Evolutionary conservation across 2,329 filamentous ascomycete genomes (phyloP), one percentile per base, ranked within the genome.

Genomic region (Penicillium sp.): DNA sequence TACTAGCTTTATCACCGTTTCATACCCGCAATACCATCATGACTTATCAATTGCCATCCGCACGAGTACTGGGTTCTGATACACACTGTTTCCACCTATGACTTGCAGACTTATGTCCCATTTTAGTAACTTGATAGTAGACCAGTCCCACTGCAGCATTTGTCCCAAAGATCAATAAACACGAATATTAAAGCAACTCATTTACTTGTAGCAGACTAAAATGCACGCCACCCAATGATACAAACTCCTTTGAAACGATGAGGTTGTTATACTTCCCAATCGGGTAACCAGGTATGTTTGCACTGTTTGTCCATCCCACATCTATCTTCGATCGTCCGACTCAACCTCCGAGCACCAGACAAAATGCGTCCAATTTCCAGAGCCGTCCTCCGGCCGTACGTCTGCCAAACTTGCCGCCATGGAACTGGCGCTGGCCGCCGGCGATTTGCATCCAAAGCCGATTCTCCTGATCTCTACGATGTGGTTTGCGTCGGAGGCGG

Each of bases 401-500:
- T 77, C 45, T 77, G 76, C 58, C 65, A 68, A 10, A 74, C 74
- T 45, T 78, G 76, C 55, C 66, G 69, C 29, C 65, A 64, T 48
- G 67, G 64, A 32, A 52, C 61, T 34, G 61, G 59, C 27, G 55
- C 62, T 16, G 53, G 60, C 14, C 61, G 65, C 38, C 68, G 74
- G 49, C 62, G 57, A 45, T 74, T 75, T 46, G 67, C 65, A 2
- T 72, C 73, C 22, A 68, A 68, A 44, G 31, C 74, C 10, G 65
- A 68, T 13, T 56, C 70, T 48, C 85, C 86, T 10, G 90, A 95
- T 61, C 86, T 96, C 66, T 97, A 94, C 78, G 92, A 96, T 83
- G 89, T 96, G 31, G 91, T 96, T 59, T 94, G 91, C 67, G 89
- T 96, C 50, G 92, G 92, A 57, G 92, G 92, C 58, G 92, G 92